Evolutionary conservation across 345 rosid genomes (phyloP).

Genomic region (Salix viminalis): DNA sequence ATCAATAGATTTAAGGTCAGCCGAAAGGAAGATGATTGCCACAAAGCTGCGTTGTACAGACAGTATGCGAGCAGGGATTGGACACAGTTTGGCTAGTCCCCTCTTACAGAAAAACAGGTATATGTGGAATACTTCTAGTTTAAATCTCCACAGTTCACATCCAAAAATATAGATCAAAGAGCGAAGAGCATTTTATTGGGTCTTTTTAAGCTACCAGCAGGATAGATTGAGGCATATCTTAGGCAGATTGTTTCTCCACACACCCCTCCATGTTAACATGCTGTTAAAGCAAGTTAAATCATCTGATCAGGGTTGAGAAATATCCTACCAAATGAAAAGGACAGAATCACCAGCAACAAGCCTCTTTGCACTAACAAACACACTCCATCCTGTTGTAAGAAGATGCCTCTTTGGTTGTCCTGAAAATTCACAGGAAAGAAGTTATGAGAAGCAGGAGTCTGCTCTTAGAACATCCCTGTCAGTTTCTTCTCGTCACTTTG

Average conservation of each 20-base stretch:
- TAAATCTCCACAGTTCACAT: not conserved
- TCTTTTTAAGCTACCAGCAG: not conserved
- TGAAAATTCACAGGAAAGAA: slow-evolving; percentile 14
- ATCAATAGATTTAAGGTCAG: not conserved
- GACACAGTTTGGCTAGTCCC: not conserved
- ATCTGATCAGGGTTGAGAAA: not conserved
- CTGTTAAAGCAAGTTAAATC: not conserved
- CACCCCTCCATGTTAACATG: not conserved
- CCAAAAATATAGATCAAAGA: not conserved
- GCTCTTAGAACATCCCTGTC: not conserved
- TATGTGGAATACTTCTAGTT: not conserved
- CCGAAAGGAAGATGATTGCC: not conserved
- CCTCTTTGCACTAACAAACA: slow-evolving; percentile 50
- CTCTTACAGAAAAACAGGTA: not conserved
- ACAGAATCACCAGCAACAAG: slow-evolving; percentile 55
- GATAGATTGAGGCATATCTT: not conserved
- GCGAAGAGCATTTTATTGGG: not conserved
- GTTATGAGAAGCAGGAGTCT: not conserved
- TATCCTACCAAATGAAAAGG: slow-evolving; percentile 28
- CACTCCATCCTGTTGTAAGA: slow-evolving; percentile 25
- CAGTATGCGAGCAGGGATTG: not conserved
- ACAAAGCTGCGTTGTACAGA: not conserved
- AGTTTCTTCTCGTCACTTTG: not conserved
- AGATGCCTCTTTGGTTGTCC: slow-evolving; percentile 59
- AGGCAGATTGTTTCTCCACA: not conserved